Percentiles rank a stretch among this genome's conserved stretches.
Evolutionary conservation across 768 basidiomycete genomes (phyloP).

Genomic region (Russula abietina): DNA sequence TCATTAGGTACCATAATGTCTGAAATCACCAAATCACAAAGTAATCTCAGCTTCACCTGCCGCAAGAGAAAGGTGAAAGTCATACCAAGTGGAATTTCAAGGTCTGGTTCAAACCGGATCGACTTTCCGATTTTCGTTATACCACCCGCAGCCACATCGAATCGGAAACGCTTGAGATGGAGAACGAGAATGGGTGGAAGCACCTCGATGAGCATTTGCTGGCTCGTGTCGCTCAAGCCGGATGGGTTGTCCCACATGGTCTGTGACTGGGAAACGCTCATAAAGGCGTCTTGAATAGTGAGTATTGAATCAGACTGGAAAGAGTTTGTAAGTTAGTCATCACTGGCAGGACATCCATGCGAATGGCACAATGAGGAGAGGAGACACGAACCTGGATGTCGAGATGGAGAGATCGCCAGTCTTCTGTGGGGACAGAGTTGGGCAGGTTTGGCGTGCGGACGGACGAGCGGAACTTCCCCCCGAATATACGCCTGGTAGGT

Average conservation of each 20-base stretch:
- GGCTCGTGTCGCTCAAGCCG: constrained; percentile 54
- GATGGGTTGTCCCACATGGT: constrained; percentile 57
- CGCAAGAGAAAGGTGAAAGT: neutral
- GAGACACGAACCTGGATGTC: too few species aligned
- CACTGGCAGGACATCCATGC: too few species aligned
- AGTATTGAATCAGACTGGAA: constrained; percentile 61
- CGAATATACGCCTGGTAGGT: too few species aligned
- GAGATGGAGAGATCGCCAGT: too few species aligned
- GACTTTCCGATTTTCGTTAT: constrained; percentile 85
- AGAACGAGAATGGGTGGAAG: constrained; percentile 80
- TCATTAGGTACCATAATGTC: constrained; percentile 27
- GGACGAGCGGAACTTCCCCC: too few species aligned
- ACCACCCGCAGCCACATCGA: constrained; percentile 66
- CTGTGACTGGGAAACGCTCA: constrained; percentile 71
- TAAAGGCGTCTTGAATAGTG: constrained; percentile 78
- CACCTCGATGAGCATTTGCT: constrained; percentile 69
- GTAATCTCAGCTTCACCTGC: neutral
- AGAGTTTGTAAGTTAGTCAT: neutral
- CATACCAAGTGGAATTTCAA: constrained; percentile 69
- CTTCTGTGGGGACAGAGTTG: too few species aligned
- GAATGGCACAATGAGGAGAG: too few species aligned
- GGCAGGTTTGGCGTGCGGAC: too few species aligned
- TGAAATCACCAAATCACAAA: neutral
- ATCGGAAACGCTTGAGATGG: constrained; percentile 82
- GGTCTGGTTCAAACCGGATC: constrained; percentile 66